phyloP scores from a whole-genome alignment of 192 early-diverging fungal species.

The Coemansia sp. region DNA sequence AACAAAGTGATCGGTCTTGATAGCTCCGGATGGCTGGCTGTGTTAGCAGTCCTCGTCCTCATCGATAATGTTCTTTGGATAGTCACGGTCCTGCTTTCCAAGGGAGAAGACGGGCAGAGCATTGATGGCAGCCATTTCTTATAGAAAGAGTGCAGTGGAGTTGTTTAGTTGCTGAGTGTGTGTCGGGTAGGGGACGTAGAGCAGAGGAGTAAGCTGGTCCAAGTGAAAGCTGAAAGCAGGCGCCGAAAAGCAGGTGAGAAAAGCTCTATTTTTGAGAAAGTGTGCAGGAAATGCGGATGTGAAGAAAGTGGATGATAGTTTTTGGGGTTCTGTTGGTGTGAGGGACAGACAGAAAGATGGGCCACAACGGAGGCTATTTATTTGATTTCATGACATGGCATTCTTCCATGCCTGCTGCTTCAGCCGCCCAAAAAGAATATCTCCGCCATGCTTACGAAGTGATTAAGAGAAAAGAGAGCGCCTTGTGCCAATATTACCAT shows the following conservation, averaged over 20 bases:
- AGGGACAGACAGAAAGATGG: neutral
- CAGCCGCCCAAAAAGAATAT: conserved; percentile 2
- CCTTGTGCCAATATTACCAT: no score
- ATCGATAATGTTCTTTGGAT: conserved; percentile 17
- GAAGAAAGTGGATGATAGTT: neutral
- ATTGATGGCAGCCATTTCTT: conserved; percentile 1
- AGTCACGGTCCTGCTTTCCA: conserved; percentile 11
- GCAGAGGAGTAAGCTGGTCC: neutral
- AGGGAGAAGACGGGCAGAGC: neutral
- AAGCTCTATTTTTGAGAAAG: neutral
- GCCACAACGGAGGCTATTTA: conserved; percentile 17
- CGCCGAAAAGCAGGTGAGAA: neutral
- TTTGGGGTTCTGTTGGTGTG: neutral
- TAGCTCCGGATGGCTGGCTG: neutral
- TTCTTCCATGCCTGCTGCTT: neutral
- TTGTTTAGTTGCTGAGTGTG: neutral
- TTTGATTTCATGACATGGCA: conserved; percentile 8
- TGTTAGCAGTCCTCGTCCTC: conserved; percentile 10
- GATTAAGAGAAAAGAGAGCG: neutral
- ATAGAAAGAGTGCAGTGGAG: neutral
- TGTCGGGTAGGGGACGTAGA: neutral
- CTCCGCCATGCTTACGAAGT: neutral
- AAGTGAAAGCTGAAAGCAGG: neutral
- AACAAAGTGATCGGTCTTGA: neutral
- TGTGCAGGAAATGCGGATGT: conserved; percentile 1